Evolutionary conservation across 768 basidiomycete genomes (phyloP), one percentile per base, ranked within the genome.

Genomic region (Cystobasidium onofrii): DNA sequence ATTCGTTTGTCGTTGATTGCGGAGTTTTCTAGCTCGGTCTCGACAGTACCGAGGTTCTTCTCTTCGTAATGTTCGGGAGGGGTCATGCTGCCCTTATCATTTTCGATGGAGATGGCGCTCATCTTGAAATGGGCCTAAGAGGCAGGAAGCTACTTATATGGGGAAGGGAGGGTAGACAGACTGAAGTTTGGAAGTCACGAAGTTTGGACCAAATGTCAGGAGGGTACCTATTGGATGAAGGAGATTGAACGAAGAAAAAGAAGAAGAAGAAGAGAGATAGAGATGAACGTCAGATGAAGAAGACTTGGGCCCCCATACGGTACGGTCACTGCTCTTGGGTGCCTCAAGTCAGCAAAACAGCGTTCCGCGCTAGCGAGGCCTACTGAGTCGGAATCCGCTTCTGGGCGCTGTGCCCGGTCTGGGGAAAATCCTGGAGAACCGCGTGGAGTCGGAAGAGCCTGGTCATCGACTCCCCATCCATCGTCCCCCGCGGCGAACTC

Each of bases 1-100:
- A 90, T 79, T 79, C 86, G 87, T 71, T 85, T 85, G 80, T 90
- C 89, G 78, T 91, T 86, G 61, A 91, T 81, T 12, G 81, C 83
- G 2, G 67, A 29, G 43, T 7, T 27, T 2, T 66, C 46, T 15
- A 67, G 65, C 34, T 36, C 39, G 64, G 23, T 23, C 23, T 67
- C 39, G 12, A 20, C 65, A 67, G n/a, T 43, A 44, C 27, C 27
- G 65, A 64, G 4, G 63, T 34, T 6, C 63, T 60, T 60, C 29
- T 27, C 57, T 13, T 64, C 63, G 39, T 25, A 39, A 10, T 36
- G 33, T 29, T 64, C 63, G 31, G 63, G 43, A 39, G 63, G 29
- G 6, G 31, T 36, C 39, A 36, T 27, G 39, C 25, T 27, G 33
- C 39, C 63, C 25, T 64, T 64, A 39, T 61, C 57, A 15, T 61